A percentile compares a stretch with the other conserved stretches of the same genome.
Conservation (phyloP, 164 flowering plant species). For the Tetrastigma voinierianum region DNA sequence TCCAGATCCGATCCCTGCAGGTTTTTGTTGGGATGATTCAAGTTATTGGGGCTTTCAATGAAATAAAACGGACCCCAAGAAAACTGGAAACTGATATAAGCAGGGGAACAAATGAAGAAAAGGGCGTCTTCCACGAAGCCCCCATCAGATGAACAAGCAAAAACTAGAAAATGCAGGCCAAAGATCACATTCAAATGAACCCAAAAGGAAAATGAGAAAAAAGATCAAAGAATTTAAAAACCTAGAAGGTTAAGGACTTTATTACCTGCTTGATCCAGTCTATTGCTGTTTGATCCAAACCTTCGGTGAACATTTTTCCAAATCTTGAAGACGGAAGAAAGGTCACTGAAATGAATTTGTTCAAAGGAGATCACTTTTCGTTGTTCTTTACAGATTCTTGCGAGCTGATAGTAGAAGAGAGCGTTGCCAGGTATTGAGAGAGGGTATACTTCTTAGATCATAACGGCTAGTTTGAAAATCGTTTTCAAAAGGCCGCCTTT, state of each 20-base stretch:
- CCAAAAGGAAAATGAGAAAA: not conserved
- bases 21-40: not conserved
- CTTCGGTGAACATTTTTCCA: slow-evolving; percentile 69
- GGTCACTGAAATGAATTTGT: not conserved
- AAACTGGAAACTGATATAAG: not conserved
- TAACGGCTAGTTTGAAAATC: slow-evolving; percentile 26
- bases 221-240: not conserved
- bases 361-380: not conserved
- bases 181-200: not conserved
- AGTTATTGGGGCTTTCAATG: not conserved
- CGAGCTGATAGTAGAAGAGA: not conserved
- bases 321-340: slow-evolving; percentile 1
- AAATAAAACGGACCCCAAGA: not conserved
- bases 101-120: not conserved
- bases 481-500: not conserved
- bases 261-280: slow-evolving; percentile 76
- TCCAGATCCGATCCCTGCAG: slow-evolving; percentile 48
- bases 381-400: not conserved
- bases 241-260: not conserved
- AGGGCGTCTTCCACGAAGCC: not conserved
- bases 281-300: slow-evolving; percentile 67
- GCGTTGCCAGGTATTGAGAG: not conserved
- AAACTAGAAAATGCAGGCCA: not conserved
- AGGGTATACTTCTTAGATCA: slow-evolving; percentile 5
- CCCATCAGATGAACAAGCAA: not conserved